Base-by-base conservation (phyloP, 2,329 filamentous ascomycete genomes). In the Verticillium nonalfalfae region DNA sequence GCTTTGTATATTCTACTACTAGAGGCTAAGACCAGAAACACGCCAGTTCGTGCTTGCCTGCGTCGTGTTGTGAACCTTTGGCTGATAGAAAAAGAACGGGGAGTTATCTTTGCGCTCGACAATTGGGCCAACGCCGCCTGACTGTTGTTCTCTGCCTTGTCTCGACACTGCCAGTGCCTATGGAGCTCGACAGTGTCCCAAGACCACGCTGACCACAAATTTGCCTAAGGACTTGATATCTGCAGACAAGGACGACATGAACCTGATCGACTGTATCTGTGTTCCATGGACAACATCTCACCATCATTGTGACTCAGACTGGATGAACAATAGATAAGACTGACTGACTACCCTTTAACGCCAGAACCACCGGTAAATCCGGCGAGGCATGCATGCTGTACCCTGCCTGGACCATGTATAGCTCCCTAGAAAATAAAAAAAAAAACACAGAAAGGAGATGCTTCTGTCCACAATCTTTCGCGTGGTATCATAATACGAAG, bases 1-100 rank as follows among this genome's bases (percentile, higher is more conserved):
- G 58, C 33, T 33, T 71, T 77, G 75, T 75, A 77, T 70, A 76
- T 75, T 73, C 72, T 75, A 71, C 67, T 68, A 61, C 68, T 61
- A 59, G 61, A 55, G 58, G 35, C 18, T 34, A 52, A 59, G 40
- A 62, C 65, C 66, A 62, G 58, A 50, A 52, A 55, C 38, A 45
- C 55, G 60, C 59, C 56, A 60, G 13, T 56, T 57, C 59, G 45
- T 56, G 60, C 60, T 61, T 61, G 31, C 59, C 59, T 39, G 39
- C 57, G 60, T 61, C 34, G 39, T 40, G 36, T 56, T 33, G 52
- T 35, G 38, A 31, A 40, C 52, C 14, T 36, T 52, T 33, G 62
- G 60, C 58, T 57, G 59, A 65, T 65, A 65, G 62, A 31, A 31
- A 21, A n/a, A 59, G 38, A 57, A 60, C 45, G 54, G 57, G 57